Percentiles rank a stretch among this genome's conserved stretches.
phyloP scores from a whole-genome alignment of 1,284 basidiomycete species.

The Rhodofomes roseus region DNA sequence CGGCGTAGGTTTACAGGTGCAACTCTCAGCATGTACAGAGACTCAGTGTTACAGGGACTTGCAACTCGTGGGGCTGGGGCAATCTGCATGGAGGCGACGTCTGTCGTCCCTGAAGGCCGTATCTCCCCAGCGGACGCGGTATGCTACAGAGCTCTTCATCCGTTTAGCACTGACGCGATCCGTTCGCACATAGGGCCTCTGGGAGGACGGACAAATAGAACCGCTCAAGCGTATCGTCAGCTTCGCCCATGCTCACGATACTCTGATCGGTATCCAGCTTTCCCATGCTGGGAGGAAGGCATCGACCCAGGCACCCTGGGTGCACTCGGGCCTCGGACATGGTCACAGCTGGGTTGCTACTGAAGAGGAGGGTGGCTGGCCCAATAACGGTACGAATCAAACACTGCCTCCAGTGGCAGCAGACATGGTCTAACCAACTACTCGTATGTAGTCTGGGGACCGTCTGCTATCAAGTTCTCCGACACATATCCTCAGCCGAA shows the following conservation, averaged over 20 bases:
- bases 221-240: slow-evolving; percentile 69
- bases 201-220: slow-evolving; percentile 72
- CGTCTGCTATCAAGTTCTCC: slow-evolving; percentile 51
- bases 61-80: slow-evolving; percentile 60
- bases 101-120: slow-evolving; percentile 60
- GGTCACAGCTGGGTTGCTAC: slow-evolving; percentile 28
- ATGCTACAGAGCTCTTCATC: slow-evolving; percentile 4
- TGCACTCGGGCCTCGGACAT: slow-evolving; percentile 31
- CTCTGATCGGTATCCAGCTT: slow-evolving; percentile 77
- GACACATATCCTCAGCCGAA: slow-evolving; percentile 47
- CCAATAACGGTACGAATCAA: slow-evolving; percentile 42
- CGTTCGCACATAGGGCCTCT: slow-evolving; percentile 49
- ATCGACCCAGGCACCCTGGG: slow-evolving; percentile 54
- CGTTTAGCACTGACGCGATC: background rate
- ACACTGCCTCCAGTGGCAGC: background rate
- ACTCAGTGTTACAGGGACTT: slow-evolving; percentile 36
- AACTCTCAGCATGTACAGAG: background rate
- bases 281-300: slow-evolving; percentile 81
- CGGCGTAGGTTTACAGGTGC: slow-evolving; percentile 30
- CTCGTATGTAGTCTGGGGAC: slow-evolving; percentile 34
- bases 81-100: slow-evolving; percentile 58
- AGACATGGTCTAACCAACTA: background rate
- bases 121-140: slow-evolving; percentile 44
- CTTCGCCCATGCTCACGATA: slow-evolving; percentile 70
- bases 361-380: slow-evolving; percentile 68